Base-by-base conservation (phyloP, 2,329 filamentous ascomycete species). In the Epichloe bromicola region DNA sequence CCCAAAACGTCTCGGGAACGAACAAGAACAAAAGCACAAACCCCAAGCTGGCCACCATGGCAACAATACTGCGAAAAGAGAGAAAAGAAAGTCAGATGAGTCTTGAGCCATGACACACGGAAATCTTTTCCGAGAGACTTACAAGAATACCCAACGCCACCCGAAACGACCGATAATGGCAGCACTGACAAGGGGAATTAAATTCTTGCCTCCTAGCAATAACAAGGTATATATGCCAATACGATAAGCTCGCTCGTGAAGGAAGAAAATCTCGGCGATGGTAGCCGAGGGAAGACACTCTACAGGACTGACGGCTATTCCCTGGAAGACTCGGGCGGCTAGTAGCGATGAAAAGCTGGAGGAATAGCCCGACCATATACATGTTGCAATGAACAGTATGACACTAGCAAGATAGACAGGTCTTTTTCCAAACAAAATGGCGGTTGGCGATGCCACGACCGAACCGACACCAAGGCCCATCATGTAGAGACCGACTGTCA, bases 1-100 rank as follows among this genome's bases (percentile, higher is more conserved):
- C 89, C 91, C 91, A 97, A 58, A 95, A 96, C 0, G 89, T 95
- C 68, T 97, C 91, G 0, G 91, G 91, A 0, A 95, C 87, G 59
- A 95, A 95, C 53, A 96, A 74, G 64, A 95, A 95, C 1, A 97
- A 74, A 3, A 95, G 69, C 19, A 79, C 64, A 38, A 82, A 76
- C 53, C 82, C 83, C 46, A 87, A 78, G 0, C 74, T 87, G 36
- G 89, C 85, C 10, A 95, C 71, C 3, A 95, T 86, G 1, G 89
- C 80, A 44, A 95, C 82, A 51, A 95, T 82, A 85, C 85, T 86
- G 48, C 8, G n/a, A 11, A 11, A 10, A 10, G 17, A 36, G 5
- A 39, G 20, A 33, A 33, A 55, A 67, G 58, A 50, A n/a, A 46
- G 50, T 12, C 40, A 34, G 30, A 23, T 12, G 15, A 26, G 12